Percentiles rank a stretch among this genome's conserved stretches.
Conservation (phyloP, 2,329 filamentous ascomycete genomes). For the Aureobasidium melanogenum region DNA sequence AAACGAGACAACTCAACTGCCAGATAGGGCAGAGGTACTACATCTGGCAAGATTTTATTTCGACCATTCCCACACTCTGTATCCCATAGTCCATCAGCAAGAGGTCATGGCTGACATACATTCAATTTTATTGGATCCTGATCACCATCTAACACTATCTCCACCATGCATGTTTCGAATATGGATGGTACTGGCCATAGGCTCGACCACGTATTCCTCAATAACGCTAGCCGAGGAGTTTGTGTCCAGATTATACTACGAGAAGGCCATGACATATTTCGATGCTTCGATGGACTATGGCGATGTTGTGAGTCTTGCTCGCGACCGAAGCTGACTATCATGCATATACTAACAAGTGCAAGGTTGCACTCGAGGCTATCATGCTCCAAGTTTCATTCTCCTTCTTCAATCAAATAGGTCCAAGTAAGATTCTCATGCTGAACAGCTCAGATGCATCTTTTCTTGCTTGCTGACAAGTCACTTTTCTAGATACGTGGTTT, state of each 20-base stretch:
- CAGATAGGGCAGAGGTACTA: slow-evolving; percentile 19
- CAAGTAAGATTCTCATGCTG: slow-evolving; percentile 19
- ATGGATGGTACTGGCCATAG: slow-evolving; percentile 44
- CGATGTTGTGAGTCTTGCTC: slow-evolving; percentile 15
- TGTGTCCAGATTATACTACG: slow-evolving; percentile 32
- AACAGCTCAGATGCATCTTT: background rate
- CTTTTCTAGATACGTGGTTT: slow-evolving; percentile 34
- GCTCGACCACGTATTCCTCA: slow-evolving; percentile 37
- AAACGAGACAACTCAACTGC: slow-evolving; percentile 20
- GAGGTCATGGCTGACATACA: slow-evolving; percentile 29
- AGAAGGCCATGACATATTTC: slow-evolving; percentile 36
- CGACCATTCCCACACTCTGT: slow-evolving; percentile 39
- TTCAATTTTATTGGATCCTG: slow-evolving; percentile 15
- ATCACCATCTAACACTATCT: background rate
- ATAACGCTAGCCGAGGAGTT: slow-evolving; percentile 36
- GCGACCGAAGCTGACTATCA: too few species aligned
- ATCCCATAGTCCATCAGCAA: slow-evolving; percentile 32
- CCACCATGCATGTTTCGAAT: slow-evolving; percentile 32
- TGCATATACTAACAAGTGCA: background rate
- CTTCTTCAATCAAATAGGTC: slow-evolving; percentile 40
- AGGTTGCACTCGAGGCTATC: slow-evolving; percentile 35
- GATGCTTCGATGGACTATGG: slow-evolving; percentile 21
- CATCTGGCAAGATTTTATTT: slow-evolving; percentile 36
- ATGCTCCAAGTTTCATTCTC: slow-evolving; percentile 42
- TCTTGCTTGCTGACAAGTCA: background rate